phyloP scores from a whole-genome alignment of 768 basidiomycete species.

The Suillus discolor region DNA sequence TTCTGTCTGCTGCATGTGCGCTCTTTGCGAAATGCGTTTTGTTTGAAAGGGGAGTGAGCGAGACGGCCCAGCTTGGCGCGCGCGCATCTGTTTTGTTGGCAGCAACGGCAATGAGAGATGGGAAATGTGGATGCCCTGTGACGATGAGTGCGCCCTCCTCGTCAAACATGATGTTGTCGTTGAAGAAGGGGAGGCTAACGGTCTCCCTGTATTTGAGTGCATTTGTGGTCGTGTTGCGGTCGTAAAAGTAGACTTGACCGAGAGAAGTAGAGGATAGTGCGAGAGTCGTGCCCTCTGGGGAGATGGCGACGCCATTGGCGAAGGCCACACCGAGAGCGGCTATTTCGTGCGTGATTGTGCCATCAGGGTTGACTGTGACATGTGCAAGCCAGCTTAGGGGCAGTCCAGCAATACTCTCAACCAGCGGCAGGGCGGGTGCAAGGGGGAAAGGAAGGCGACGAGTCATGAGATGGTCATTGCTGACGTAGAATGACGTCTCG shows the following conservation, averaged over 20 bases:
- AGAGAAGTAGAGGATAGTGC: slow-evolving; percentile 61
- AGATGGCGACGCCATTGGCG: slow-evolving; percentile 69
- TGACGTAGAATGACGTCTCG: slow-evolving; percentile 68
- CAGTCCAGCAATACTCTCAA: slow-evolving; percentile 57
- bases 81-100: slow-evolving; percentile 41
- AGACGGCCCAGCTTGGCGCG: slow-evolving; percentile 62
- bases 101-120: slow-evolving; percentile 47
- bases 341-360: slow-evolving; percentile 38
- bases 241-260: slow-evolving; percentile 52
- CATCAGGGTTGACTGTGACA: slow-evolving; percentile 44
- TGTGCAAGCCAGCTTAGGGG: slow-evolving; percentile 65
- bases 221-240: slow-evolving; percentile 48
- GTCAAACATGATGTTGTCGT: slow-evolving; percentile 65
- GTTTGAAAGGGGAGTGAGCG: slow-evolving; percentile 35
- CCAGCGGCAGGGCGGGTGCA: slow-evolving; percentile 51
- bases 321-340: slow-evolving; percentile 57
- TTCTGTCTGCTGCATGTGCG: slow-evolving; percentile 5
- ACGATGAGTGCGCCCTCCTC: slow-evolving; percentile 51
- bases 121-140: slow-evolving; percentile 71
- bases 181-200: slow-evolving; percentile 56
- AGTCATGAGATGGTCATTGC: slow-evolving; percentile 72
- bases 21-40: background rate
- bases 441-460: slow-evolving; percentile 54
- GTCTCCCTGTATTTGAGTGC: slow-evolving; percentile 39
- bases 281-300: slow-evolving; percentile 48